Base-by-base conservation (phyloP, 148 eudicot species). In the Vaccinium corymbosum region DNA sequence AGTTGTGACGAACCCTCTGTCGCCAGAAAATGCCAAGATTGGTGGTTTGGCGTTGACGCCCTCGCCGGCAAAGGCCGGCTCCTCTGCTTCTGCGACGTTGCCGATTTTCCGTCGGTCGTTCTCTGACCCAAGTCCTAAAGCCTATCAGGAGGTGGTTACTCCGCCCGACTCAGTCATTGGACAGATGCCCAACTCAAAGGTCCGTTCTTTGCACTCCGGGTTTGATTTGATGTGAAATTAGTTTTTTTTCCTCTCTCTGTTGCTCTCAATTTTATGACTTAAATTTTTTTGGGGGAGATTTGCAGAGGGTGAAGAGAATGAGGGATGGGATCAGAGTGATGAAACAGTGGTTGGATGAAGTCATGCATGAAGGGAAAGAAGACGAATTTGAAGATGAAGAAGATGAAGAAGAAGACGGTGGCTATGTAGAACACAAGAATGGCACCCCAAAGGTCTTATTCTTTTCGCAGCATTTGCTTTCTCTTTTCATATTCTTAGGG, bases 221-320 rank as follows among this genome's bases (percentile, higher is more conserved):
- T 7, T 73, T 73, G 77, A 32, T 17, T 73, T 73, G 77, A 32
- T 17, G 35, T 15, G 22, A 15, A n/a, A 73, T 73, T 73, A 15
- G 7, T 20, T 59, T 7, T 17, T 0, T 20, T 20, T 6, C 4
- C n/a, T 25, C 73, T 68, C 73, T 42, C 6, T 42, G 46, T 42
- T 68, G 38, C 73, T 25, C 35, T 68, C 3, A 68, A 32, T 74
- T 74, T 77, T 12, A 20, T 46, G 29, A 19, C 27, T 22, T 79
- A 1, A 0, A 10, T 79, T 16, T 1, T 6, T 12, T 81, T 48
- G 0, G 42, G 38, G 35, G 70, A 42, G 46, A 10, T 51, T 72
- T 75, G 57, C 85, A 83, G 85, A 83, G 85, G 73, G 13, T 83
- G 72, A 83, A 83, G 85, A 83, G 85, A 53, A 84, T 84, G 85